Conservation (phyloP, 345 rosid species). For the Atalantia buxifolia region DNA sequence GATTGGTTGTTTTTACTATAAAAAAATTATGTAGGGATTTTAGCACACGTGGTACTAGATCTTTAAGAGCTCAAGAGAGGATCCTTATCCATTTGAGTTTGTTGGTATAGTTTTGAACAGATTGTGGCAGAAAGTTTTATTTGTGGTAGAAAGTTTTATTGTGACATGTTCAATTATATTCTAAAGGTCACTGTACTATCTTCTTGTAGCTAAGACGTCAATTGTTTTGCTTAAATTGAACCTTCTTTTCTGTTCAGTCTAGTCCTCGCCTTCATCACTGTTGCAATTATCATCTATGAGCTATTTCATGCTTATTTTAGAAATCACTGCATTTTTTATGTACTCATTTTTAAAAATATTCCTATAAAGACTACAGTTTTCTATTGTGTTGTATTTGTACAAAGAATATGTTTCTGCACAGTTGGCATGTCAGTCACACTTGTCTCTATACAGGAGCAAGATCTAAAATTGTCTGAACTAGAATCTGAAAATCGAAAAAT, state of each 20-base stretch:
- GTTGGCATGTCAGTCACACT: neutral
- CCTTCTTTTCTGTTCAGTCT: neutral
- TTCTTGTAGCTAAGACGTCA: neutral
- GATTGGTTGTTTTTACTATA: neutral
- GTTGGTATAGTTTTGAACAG: neutral
- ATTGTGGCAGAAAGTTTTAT: neutral
- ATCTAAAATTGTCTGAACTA: constrained; percentile 73
- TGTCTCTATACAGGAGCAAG: constrained; percentile 75
- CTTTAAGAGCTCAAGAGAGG: too few relatives aligned
- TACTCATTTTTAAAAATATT: neutral
- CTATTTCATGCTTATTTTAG: neutral
- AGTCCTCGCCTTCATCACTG: neutral
- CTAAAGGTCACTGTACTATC: neutral
- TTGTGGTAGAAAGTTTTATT: neutral
- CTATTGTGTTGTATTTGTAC: neutral
- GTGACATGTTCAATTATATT: neutral
- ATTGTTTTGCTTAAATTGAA: neutral
- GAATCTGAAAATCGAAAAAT: constrained; percentile 95
- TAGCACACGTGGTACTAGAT: neutral
- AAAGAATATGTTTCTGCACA: neutral
- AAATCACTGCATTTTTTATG: neutral
- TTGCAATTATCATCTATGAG: neutral
- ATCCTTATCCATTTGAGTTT: too few relatives aligned
- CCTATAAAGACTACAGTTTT: neutral
- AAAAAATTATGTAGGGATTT: neutral